phyloP scores from a whole-genome alignment of 177 flowering plant species.

The Vitis hybrid region DNA sequence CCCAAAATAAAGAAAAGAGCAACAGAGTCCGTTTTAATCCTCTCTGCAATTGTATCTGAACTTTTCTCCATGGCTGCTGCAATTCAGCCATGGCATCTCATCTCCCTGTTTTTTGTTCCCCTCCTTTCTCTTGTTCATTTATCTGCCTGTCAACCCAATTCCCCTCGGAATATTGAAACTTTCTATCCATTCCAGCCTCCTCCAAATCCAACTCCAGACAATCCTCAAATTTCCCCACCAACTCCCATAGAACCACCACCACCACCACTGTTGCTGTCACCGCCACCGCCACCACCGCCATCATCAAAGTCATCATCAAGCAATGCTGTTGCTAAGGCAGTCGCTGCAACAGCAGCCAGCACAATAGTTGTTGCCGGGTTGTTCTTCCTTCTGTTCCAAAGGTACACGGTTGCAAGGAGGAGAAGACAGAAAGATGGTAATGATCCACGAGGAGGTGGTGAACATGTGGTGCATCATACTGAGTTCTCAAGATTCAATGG shows the following conservation, averaged over 20 bases:
- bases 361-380: constrained; percentile 51
- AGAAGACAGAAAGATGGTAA: constrained; percentile 6
- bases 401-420: constrained; percentile 11
- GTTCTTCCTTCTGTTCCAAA: constrained; percentile 51
- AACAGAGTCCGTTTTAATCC: constrained; percentile 1
- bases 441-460: not conserved
- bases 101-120: constrained; percentile 12
- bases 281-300: not conserved
- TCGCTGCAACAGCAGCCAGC: constrained; percentile 61
- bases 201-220: constrained; percentile 11
- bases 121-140: constrained; percentile 14
- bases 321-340: constrained; percentile 40
- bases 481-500: constrained; percentile 38
- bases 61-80: constrained; percentile 22
- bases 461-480: not conserved
- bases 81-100: constrained; percentile 17
- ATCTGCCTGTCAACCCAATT: constrained; percentile 21
- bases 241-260: not conserved
- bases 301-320: constrained; percentile 12
- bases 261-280: not conserved
- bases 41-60: not conserved
- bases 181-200: constrained; percentile 38
- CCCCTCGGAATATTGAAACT: constrained; percentile 50
- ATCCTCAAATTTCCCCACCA: not conserved
- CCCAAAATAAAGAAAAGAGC: constrained; percentile 4